Conservation (phyloP, 331 rosid genomes). For the Acacia concinna region DNA sequence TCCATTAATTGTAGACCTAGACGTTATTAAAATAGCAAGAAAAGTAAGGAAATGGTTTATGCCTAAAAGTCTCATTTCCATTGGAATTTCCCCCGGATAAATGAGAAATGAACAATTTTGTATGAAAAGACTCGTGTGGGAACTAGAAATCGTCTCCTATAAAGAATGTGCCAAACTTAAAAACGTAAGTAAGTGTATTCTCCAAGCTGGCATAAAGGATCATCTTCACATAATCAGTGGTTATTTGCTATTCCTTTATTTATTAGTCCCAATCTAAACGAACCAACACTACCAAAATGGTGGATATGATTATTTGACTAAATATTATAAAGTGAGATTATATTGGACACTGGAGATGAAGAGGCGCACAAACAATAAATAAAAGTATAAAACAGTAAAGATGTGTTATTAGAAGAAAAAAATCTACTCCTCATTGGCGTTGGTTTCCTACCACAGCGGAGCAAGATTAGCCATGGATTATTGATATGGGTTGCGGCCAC, state of each 20-base stretch:
- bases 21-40: background rate
- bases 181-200: no score
- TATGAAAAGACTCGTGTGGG: background rate
- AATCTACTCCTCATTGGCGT: background rate
- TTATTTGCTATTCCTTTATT: background rate
- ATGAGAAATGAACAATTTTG: background rate
- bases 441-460: constrained; percentile 55
- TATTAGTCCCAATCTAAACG: background rate
- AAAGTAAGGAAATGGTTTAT: background rate
- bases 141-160: background rate
- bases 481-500: background rate
- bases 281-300: background rate
- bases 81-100: background rate
- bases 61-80: background rate
- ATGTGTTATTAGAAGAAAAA: background rate
- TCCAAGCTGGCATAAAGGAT: no score
- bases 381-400: background rate
- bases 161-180: no score
- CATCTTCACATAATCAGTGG: no score
- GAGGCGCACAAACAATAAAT: background rate
- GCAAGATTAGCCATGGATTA: constrained; percentile 39
- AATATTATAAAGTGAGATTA: background rate
- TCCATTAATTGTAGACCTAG: background rate
- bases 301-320: background rate
- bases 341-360: background rate